Evolutionary conservation across 2,329 filamentous ascomycete genomes (phyloP).

Genomic region (Lecanicillium sp.): DNA sequence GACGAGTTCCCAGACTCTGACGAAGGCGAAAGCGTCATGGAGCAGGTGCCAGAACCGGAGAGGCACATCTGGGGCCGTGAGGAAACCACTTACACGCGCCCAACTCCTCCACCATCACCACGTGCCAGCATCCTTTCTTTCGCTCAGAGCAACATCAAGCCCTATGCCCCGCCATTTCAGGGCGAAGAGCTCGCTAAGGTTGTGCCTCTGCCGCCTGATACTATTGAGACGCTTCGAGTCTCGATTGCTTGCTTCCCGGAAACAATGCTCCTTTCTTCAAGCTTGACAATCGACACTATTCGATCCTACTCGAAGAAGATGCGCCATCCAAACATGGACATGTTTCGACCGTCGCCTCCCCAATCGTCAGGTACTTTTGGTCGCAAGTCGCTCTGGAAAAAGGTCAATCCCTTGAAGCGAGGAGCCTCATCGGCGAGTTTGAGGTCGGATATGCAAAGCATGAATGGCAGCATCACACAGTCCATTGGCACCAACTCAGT

Average conservation of each 20-base stretch:
- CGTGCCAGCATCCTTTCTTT: slow-evolving; percentile 26
- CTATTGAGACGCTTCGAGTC: slow-evolving; percentile 45
- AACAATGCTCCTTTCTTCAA: slow-evolving; percentile 48
- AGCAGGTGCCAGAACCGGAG: no score
- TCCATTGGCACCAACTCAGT: slow-evolving; percentile 15
- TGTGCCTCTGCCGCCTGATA: slow-evolving; percentile 42
- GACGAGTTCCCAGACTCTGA: slow-evolving; percentile 5
- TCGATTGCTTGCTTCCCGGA: slow-evolving; percentile 50
- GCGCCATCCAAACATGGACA: slow-evolving; percentile 27
- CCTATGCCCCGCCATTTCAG: slow-evolving; percentile 19
- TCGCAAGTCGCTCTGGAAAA: slow-evolving; percentile 27
- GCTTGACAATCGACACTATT: slow-evolving; percentile 49
- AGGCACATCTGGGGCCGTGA: slow-evolving; percentile 6
- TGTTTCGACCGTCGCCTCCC: slow-evolving; percentile 12
- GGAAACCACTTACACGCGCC: slow-evolving; percentile 19
- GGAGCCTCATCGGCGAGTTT: slow-evolving; percentile 10
- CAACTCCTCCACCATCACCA: slow-evolving; percentile 26
- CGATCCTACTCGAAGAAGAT: slow-evolving; percentile 46
- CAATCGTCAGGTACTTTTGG: slow-evolving; percentile 11
- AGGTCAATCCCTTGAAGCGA: slow-evolving; percentile 23
- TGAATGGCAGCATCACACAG: slow-evolving; percentile 7
- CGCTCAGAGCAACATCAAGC: slow-evolving; percentile 23
- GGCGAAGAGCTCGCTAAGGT: slow-evolving; percentile 28
- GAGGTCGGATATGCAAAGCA: neutral
- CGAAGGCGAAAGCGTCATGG: slow-evolving; percentile 7